These are phyloP conservation scores for Phytophthora brassicae DNA, from an alignment of 352 stramenopile genomes.

Conservation along the genomic window DNA sequence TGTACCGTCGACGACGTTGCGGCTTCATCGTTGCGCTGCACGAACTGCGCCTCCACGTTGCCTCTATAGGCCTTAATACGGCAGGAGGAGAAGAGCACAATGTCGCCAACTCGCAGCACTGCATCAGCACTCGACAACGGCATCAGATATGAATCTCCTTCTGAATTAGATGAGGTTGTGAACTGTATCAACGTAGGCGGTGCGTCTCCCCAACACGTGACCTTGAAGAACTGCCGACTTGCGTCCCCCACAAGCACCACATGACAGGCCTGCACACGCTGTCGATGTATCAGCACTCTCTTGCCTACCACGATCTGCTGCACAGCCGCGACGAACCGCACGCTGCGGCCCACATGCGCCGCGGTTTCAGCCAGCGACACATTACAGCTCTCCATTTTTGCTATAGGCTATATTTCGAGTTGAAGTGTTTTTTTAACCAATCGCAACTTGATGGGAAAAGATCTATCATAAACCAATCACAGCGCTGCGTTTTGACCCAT, in stretches of 20 bases:
- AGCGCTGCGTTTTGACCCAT: not conserved
- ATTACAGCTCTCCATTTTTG: conserved; percentile 13
- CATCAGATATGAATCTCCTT: conserved; percentile 31
- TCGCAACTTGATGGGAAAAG: conserved; percentile 10
- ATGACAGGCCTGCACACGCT: conserved; percentile 41
- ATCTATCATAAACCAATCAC: conserved; percentile 23
- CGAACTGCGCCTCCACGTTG: conserved; percentile 60
- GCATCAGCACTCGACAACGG: conserved; percentile 28
- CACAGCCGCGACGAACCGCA: conserved; percentile 48
- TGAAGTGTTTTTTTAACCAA: conserved; percentile 9
- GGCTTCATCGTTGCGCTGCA: conserved; percentile 21
- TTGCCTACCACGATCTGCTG: conserved; percentile 48
- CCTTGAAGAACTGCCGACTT: conserved; percentile 51
- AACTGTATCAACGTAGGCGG: conserved; percentile 37
- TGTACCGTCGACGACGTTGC: conserved; percentile 44
- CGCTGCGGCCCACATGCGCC: conserved; percentile 28
- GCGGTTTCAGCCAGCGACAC: conserved; percentile 28
- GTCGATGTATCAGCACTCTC: conserved; percentile 30
- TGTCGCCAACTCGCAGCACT: conserved; percentile 48
- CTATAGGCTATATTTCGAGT: conserved; percentile 17
- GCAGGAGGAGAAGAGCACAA: conserved; percentile 58
- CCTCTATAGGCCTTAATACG: conserved; percentile 45
- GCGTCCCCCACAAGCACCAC: conserved; percentile 52
- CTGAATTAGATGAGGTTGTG: not conserved
- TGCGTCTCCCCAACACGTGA: conserved; percentile 53